phyloP scores from a whole-genome alignment of 1,284 basidiomycete genomes.

The Peniophora sp. region DNA sequence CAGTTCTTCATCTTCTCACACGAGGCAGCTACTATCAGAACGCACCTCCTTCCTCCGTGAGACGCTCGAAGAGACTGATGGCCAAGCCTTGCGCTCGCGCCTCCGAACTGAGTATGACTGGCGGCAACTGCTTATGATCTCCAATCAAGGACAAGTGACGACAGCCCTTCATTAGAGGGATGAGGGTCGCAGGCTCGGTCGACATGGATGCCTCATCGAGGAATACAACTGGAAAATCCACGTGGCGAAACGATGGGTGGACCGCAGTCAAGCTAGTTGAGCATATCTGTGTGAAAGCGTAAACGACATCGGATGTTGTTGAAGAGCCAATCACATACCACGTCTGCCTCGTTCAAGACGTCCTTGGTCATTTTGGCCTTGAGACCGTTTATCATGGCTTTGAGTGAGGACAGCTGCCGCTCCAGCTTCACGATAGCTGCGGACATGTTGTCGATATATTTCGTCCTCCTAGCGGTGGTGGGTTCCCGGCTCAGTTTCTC shows the following conservation, averaged over 20 bases:
- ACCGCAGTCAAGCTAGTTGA: conserved; percentile 78
- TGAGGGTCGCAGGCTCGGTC: conserved; percentile 82
- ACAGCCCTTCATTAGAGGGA: conserved; percentile 86
- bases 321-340: conserved; percentile 40
- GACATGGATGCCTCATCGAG: conserved; percentile 95
- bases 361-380: conserved; percentile 52
- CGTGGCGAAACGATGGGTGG: conserved; percentile 45
- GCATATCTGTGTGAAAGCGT: conserved; percentile 49
- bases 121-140: conserved; percentile 95
- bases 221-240: conserved; percentile 91
- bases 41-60: conserved; percentile 73
- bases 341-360: conserved; percentile 61
- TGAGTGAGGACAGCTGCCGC: conserved; percentile 25
- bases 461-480: neutral
- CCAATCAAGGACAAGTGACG: conserved; percentile 85
- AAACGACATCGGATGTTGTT: conserved; percentile 4
- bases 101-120: conserved; percentile 72
- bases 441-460: conserved; percentile 30
- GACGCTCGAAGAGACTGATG: conserved; percentile 81
- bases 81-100: conserved; percentile 68
- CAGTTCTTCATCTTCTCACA: conserved; percentile 2
- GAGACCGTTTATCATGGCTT: conserved; percentile 36
- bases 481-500: conserved; percentile 5
- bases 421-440: conserved; percentile 26
- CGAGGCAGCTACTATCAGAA: conserved; percentile 10